Conservation (phyloP, 2,329 filamentous ascomycete genomes). For the Penicillium aurantiogriseum region DNA sequence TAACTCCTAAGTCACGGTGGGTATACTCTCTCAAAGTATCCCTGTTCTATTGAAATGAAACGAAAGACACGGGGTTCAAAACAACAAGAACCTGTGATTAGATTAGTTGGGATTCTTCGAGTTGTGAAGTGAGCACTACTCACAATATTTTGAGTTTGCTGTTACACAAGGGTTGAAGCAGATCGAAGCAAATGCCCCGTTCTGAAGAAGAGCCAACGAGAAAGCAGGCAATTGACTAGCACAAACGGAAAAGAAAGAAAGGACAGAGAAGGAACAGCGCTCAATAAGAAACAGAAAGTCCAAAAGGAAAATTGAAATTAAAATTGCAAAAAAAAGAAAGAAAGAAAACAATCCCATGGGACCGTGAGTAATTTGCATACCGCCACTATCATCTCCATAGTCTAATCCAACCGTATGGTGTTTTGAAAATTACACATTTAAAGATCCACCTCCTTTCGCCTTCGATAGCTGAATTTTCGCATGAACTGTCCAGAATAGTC, state of each 20-base stretch:
- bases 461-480: neutral
- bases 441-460: neutral
- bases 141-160: neutral
- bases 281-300: constrained; percentile 6
- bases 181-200: constrained; percentile 3
- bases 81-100: neutral
- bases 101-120: neutral
- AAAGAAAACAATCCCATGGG: constrained; percentile 4
- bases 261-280: constrained; percentile 5
- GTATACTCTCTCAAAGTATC: neutral
- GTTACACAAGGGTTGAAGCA: constrained; percentile 3
- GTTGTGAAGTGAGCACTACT: neutral
- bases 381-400: neutral
- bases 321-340: neutral
- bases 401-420: neutral
- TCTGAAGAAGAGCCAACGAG: constrained; percentile 10
- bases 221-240: constrained; percentile 13
- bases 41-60: neutral
- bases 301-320: constrained; percentile 1
- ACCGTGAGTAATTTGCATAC: constrained; percentile 17
- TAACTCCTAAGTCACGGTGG: neutral
- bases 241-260: constrained; percentile 5
- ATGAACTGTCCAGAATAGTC: neutral
- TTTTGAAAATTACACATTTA: constrained; percentile 1
- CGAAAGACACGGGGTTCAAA: neutral